phyloP scores from a whole-genome alignment of 768 basidiomycete species.

The Boletus reticuloceps region DNA sequence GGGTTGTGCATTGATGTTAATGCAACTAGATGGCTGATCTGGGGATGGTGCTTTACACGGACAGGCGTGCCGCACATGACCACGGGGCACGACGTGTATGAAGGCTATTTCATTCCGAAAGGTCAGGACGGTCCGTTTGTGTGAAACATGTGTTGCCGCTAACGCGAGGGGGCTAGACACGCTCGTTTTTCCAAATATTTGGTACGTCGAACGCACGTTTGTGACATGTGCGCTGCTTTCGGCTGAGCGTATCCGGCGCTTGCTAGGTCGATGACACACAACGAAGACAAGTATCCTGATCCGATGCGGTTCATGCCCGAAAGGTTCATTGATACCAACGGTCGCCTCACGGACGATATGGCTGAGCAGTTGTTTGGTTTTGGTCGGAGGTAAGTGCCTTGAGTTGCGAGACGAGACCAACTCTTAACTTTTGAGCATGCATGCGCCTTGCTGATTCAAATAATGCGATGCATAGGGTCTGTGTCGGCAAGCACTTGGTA shows the following conservation, averaged over 20 bases:
- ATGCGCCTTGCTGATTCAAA: too few relatives aligned
- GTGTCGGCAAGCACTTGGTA: slow-evolving; percentile 43
- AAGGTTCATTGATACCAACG: slow-evolving; percentile 28
- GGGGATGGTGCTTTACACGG: neutral
- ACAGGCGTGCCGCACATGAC: slow-evolving; percentile 33
- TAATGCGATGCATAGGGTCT: slow-evolving; percentile 17
- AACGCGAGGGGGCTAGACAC: slow-evolving; percentile 11
- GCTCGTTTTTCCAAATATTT: slow-evolving; percentile 27
- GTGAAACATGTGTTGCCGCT: neutral
- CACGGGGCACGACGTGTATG: slow-evolving; percentile 41
- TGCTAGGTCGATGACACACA: slow-evolving; percentile 32
- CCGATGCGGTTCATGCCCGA: slow-evolving; percentile 37
- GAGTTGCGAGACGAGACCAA: neutral
- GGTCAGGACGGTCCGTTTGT: slow-evolving; percentile 27
- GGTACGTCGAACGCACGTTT: slow-evolving; percentile 6
- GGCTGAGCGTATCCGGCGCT: neutral
- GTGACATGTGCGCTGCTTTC: neutral
- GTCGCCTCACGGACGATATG: slow-evolving; percentile 26
- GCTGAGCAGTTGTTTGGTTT: slow-evolving; percentile 20
- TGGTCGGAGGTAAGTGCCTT: slow-evolving; percentile 18
- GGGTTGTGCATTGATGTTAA: neutral
- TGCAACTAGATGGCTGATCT: neutral
- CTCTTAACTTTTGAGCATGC: too few relatives aligned
- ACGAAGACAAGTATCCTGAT: slow-evolving; percentile 33
- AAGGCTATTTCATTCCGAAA: slow-evolving; percentile 54